A percentile compares a stretch with the other conserved stretches of the same genome.
These are phyloP conservation scores for Aspergillus sergii DNA, from an alignment of 2,329 filamentous ascomycete species.

Conservation along the genomic window DNA sequence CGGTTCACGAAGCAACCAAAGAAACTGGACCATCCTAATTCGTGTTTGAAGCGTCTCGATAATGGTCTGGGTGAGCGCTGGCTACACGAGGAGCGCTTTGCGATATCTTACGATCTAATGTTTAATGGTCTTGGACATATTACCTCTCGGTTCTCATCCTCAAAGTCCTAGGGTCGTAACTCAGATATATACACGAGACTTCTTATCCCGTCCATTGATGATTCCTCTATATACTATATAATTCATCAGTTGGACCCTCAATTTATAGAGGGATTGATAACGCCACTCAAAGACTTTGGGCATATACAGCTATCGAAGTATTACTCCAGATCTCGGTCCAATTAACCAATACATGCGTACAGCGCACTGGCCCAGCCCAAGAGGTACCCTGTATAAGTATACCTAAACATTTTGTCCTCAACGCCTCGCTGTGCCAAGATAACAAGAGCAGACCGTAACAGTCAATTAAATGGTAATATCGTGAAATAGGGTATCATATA, in stretches of 20 bases:
- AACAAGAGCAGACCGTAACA: neutral
- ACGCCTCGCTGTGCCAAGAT: neutral
- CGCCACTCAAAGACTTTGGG: neutral
- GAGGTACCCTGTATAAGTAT: neutral
- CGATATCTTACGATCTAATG: neutral
- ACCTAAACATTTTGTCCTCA: neutral
- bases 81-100: too few relatives aligned
- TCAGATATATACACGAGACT: too few relatives aligned
- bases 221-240: neutral
- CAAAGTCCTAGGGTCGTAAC: too few relatives aligned
- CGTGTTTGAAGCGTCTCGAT: too few relatives aligned
- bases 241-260: neutral
- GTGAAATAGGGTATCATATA: slow-evolving; percentile 1
- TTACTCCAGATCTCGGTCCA: neutral
- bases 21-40: too few relatives aligned
- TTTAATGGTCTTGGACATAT: neutral
- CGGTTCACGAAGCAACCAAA: neutral
- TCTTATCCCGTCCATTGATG: too few relatives aligned
- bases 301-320: neutral
- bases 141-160: neutral
- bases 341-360: neutral
- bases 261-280: neutral
- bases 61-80: too few relatives aligned
- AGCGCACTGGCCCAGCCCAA: neutral
- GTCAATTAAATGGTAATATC: neutral